Evolutionary conservation across 345 rosid genomes (phyloP), one percentile per base, ranked within the genome.

Genomic region (Eutrema yunnanense): DNA sequence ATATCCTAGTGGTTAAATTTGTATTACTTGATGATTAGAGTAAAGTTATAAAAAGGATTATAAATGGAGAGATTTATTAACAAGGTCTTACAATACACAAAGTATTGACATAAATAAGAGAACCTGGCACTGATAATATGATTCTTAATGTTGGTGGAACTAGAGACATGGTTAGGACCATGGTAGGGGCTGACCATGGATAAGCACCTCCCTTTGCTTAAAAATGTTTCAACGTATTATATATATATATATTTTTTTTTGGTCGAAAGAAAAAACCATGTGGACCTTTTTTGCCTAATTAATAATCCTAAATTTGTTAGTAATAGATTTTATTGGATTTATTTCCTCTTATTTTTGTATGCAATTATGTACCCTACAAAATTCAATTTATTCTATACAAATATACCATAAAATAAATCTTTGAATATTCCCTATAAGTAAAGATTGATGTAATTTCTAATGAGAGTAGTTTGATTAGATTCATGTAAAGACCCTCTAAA

Each of bases 71-170:
- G 11, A 52, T 41, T 13, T 27, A 14, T 53, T n/a, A 32, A 32
- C 22, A 67, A 42, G 43, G 53, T 42, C 63, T 6, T 68, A 55
- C 52, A 32, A 14, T 55, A 53, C 72, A 53, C 62, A 67, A 41
- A 42, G 1, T 42, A 54, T 43, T 6, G 63, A 54, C 43, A 42
- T 41, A 67, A 67, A 55, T 9, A 66, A 27, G 12, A 52, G 72
- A 67, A 52, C 53, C 51, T 53, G 26, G 13, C 46, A 32, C 34
- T 56, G 27, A 33, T 44, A 69, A 56, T 44, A 22, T 33, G 54
- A 56, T 56, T 56, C 64, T 19, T 32, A 69, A 19, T 69, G 64
- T 46, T 56, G 73, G 64, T 44, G 64, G 55, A 69, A 69, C 55
- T 6, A 57, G 46, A 44, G 64, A 69, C 73, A 68, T 55, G 32